Evolutionary conservation across 495 filamentous ascomycete species (phyloP).

Genomic region (Trichoderma virens): DNA sequence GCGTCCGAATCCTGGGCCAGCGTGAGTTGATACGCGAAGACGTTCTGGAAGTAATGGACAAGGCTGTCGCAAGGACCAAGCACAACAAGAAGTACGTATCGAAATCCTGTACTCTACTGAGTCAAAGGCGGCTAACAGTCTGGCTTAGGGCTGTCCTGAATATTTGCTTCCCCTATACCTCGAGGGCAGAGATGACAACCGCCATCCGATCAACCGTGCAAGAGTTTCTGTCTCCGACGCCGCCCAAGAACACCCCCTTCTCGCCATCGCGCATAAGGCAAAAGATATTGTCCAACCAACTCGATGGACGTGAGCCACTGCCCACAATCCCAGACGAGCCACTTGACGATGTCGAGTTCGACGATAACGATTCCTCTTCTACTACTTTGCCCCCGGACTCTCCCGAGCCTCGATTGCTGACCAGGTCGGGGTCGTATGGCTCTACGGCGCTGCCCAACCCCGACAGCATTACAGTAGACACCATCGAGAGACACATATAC

Average conservation of each 20-base stretch:
- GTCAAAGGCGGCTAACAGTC: background rate
- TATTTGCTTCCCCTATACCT: constrained; percentile 96
- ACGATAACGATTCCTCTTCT: constrained; percentile 30
- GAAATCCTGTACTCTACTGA: background rate
- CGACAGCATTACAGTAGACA: constrained; percentile 77
- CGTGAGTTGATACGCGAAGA: constrained; percentile 73
- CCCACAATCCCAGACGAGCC: constrained; percentile 36
- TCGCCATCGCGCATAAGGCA: constrained; percentile 79
- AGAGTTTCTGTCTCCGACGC: constrained; percentile 65
- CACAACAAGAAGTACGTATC: constrained; percentile 61
- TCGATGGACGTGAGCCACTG: constrained; percentile 40
- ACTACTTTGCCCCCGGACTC: constrained; percentile 39
- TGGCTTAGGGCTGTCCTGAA: constrained; percentile 66
- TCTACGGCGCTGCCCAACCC: constrained; percentile 45
- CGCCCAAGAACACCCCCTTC: constrained; percentile 58
- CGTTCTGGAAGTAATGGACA: constrained; percentile 79
- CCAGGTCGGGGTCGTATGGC: constrained; percentile 20
- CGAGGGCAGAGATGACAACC: constrained; percentile 90
- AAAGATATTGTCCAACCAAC: constrained; percentile 60
- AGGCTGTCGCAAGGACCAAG: constrained; percentile 72
- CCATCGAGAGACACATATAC: constrained; percentile 71
- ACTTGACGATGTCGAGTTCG: constrained; percentile 31
- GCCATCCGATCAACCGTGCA: constrained; percentile 79
- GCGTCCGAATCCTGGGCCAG: constrained; percentile 75
- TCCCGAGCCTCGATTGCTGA: constrained; percentile 41